phyloP scores from a whole-genome alignment of 495 filamentous ascomycete species.

The Hypoxylon trugodes region DNA sequence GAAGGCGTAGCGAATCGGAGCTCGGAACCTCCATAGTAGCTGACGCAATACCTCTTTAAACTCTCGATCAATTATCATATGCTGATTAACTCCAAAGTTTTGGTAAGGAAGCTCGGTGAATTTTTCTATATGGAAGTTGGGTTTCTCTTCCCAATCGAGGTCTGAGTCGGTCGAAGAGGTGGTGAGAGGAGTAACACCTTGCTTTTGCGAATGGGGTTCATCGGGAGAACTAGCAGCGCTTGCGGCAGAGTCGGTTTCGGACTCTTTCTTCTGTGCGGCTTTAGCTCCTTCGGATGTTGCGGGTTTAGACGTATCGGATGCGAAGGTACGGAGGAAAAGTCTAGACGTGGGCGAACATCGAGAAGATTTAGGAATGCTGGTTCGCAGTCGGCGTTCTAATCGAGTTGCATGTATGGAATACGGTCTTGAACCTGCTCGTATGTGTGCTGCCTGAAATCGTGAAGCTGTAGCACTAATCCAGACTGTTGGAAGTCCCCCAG shows the following conservation, averaged over 20 bases:
- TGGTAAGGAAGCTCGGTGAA: slow-evolving; percentile 88
- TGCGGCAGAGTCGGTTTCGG: slow-evolving; percentile 43
- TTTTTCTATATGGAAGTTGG: slow-evolving; percentile 73
- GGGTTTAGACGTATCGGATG: slow-evolving; percentile 26
- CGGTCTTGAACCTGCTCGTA: slow-evolving; percentile 17
- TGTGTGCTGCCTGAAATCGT: slow-evolving; percentile 11
- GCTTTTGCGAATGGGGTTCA: slow-evolving; percentile 33
- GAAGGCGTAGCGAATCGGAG: slow-evolving; percentile 94
- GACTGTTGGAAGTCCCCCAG: not conserved
- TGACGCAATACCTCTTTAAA: slow-evolving; percentile 90
- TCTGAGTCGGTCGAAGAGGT: slow-evolving; percentile 29
- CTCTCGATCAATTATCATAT: slow-evolving; percentile 91
- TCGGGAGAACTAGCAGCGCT: slow-evolving; percentile 43
- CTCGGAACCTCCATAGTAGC: slow-evolving; percentile 91
- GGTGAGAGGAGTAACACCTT: slow-evolving; percentile 3
- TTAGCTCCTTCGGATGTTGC: slow-evolving; percentile 23
- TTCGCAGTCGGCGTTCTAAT: slow-evolving; percentile 12
- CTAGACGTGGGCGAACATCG: slow-evolving; percentile 1
- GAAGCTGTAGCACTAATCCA: not conserved
- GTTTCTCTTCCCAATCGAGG: slow-evolving; percentile 80
- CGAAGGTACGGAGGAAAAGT: slow-evolving; percentile 30
- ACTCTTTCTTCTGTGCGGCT: slow-evolving; percentile 33
- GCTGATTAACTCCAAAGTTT: slow-evolving; percentile 94
- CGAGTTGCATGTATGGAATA: slow-evolving; percentile 25
- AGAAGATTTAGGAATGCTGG: not conserved